A percentile compares a stretch with the other conserved stretches of the same genome.
phyloP scores from a whole-genome alignment of 1,284 basidiomycete species.

The Psilocybe mexicana region DNA sequence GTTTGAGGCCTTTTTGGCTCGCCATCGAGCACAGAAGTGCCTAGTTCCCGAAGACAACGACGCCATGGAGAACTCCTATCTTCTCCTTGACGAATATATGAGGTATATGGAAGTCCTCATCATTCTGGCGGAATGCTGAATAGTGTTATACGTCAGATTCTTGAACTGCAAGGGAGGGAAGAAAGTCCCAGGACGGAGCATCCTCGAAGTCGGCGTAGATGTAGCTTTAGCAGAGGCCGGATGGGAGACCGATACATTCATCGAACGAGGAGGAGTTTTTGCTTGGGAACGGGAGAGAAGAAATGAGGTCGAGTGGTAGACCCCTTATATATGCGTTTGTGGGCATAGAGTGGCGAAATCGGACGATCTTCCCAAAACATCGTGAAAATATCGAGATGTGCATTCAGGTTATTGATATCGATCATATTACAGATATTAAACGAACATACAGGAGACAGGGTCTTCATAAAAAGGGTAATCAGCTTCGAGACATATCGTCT shows the following conservation, averaged over 20 bases:
- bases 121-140: too few relatives aligned
- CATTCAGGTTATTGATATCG: constrained; percentile 13
- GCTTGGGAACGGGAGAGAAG: constrained; percentile 9
- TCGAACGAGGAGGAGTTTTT: constrained; percentile 34
- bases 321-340: constrained; percentile 12
- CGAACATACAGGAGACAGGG: constrained; percentile 20
- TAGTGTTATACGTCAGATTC: constrained; percentile 8
- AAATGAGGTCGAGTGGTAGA: neutral
- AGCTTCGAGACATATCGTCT: constrained; percentile 38
- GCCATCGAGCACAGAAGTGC: constrained; percentile 26
- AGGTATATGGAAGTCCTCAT: constrained; percentile 4
- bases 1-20: constrained; percentile 21
- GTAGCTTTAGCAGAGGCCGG: constrained; percentile 36
- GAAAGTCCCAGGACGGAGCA: constrained; percentile 26
- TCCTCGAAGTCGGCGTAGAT: constrained; percentile 37
- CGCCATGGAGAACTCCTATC: constrained; percentile 5
- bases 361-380: constrained; percentile 14
- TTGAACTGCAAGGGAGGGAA: constrained; percentile 21
- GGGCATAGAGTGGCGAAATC: constrained; percentile 15
- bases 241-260: constrained; percentile 35
- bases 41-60: constrained; percentile 32
- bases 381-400: constrained; percentile 11
- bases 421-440: constrained; percentile 20
- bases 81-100: constrained; percentile 34
- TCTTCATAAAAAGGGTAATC: neutral